These are phyloP conservation scores for Hygrocybe punicea DNA, from an alignment of 768 basidiomycete species.

Conservation along the genomic window DNA sequence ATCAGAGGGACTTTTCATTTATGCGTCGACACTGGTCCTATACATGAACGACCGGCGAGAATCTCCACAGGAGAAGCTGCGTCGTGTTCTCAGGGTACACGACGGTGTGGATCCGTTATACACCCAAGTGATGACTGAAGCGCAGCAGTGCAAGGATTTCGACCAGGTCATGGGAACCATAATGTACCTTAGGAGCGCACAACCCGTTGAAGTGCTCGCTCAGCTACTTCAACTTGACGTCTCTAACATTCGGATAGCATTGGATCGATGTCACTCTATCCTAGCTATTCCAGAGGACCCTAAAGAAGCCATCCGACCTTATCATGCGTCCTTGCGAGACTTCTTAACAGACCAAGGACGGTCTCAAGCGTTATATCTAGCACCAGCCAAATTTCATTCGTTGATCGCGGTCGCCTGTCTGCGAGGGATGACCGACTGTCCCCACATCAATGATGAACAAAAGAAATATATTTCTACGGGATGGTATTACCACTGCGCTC, in stretches of 20 bases:
- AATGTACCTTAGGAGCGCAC: not conserved
- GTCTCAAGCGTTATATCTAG: conserved; percentile 28
- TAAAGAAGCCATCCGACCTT: conserved; percentile 23
- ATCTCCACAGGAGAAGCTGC: conserved; percentile 3
- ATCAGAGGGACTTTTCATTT: conserved; percentile 7
- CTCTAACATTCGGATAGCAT: not conserved
- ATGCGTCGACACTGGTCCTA: conserved; percentile 2
- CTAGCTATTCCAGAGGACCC: conserved; percentile 9
- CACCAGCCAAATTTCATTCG: conserved; percentile 10
- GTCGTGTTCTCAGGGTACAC: not conserved
- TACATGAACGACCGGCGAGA: not conserved
- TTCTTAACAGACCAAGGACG: conserved; percentile 32
- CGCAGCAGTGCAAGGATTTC: not conserved
- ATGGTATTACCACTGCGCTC: not conserved
- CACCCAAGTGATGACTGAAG: conserved; percentile 9
- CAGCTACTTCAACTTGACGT: conserved; percentile 4
- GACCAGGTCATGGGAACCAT: conserved; percentile 6
- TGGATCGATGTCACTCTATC: conserved; percentile 9
- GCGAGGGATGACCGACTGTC: not conserved
- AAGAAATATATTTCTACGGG: not conserved
- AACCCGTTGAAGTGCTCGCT: not conserved
- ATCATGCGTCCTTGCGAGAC: conserved; percentile 35
- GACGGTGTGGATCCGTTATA: conserved; percentile 13
- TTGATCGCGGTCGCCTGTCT: not conserved
- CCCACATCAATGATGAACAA: not conserved